Base-by-base conservation (phyloP, 495 filamentous ascomycete genomes). In the Bathelium albidoporum region DNA sequence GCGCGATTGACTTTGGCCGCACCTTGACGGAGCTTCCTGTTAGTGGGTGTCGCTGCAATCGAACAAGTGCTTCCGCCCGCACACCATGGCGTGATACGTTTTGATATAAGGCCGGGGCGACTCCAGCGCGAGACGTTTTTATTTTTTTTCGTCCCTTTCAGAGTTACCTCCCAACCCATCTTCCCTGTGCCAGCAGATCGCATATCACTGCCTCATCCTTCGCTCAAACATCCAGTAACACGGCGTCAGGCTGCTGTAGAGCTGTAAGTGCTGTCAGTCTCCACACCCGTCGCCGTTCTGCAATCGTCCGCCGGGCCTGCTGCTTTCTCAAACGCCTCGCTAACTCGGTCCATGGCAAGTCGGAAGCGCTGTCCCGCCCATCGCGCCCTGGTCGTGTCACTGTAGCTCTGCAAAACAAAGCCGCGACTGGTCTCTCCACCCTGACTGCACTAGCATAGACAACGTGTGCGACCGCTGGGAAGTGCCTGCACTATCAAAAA, bases 251-350 rank as follows among this genome's bases (percentile, higher is more conserved):
- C 49, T 55, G 49, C 49, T 55, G 43, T 49, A 9, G 49, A 55
- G 22, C 49, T 55, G 49, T 55, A 29, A 55, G 49, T 55, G 49
- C 49, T 55, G 49, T 55, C 49, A 55, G 22, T 29, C 49, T 24
- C 49, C 49, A 55, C 49, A 28, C 24, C 24, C 11, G 49, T 29
- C 49, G 26, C 49, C 9, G 49, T 55, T n/a, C 49, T 55, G 49
- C 49, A 55, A 29, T n/a, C 9, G 22, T 28, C 49, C 49, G 49
- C 49, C 20, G 22, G 12, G 49, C 24, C 49, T 55, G 49, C 49
- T 55, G 20, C 29, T 55, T 16, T 29, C 49, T 55, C 49, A 20
- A 55, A 11, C 24, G 24, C 49, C 49, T 55, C n/a, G 49, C 49
- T 55, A 55, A 55, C 49, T 9, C 49, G 49, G 49, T 29, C 49